Conservation (phyloP, 208 protist species). For the Acanthamoeba castellanii region DNA sequence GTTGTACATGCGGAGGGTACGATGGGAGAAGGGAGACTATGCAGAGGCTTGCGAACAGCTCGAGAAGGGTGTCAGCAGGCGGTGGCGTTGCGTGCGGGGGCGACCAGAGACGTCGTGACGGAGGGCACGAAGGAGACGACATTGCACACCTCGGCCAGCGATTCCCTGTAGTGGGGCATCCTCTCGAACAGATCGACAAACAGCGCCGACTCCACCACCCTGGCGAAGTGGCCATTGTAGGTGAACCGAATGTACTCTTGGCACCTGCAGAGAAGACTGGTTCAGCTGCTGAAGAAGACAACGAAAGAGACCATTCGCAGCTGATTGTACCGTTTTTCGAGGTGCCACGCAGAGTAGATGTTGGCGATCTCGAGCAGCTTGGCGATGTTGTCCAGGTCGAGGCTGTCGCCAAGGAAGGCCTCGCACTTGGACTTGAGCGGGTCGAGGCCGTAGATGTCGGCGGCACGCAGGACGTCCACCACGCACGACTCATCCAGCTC, state of each 20-base stretch:
- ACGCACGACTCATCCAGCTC: slow-evolving; percentile 1
- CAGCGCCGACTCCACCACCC: slow-evolving; percentile 3
- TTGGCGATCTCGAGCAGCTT: slow-evolving; percentile 34
- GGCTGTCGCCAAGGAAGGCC: slow-evolving; percentile 28
- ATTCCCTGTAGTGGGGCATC: slow-evolving; percentile 1
- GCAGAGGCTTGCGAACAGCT: no score
- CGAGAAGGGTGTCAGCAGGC: background rate
- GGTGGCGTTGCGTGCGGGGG: background rate
- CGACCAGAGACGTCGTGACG: background rate
- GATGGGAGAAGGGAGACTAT: background rate
- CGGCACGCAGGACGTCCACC: background rate
- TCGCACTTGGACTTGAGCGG: slow-evolving; percentile 19
- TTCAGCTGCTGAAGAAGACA: background rate
- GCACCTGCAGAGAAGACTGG: background rate
- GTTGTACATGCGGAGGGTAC: background rate
- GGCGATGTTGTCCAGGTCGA: slow-evolving; percentile 11
- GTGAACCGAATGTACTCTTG: slow-evolving; percentile 16
- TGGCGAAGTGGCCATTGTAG: background rate
- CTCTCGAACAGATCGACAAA: background rate
- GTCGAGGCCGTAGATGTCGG: slow-evolving; percentile 29
- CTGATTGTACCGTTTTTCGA: background rate
- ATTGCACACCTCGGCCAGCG: background rate
- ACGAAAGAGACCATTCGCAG: no score
- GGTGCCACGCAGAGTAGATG: slow-evolving; percentile 19
- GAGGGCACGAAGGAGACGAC: background rate